Evolutionary conservation across 306 rosid species (phyloP).

Genomic region (Prunus dulcis): DNA sequence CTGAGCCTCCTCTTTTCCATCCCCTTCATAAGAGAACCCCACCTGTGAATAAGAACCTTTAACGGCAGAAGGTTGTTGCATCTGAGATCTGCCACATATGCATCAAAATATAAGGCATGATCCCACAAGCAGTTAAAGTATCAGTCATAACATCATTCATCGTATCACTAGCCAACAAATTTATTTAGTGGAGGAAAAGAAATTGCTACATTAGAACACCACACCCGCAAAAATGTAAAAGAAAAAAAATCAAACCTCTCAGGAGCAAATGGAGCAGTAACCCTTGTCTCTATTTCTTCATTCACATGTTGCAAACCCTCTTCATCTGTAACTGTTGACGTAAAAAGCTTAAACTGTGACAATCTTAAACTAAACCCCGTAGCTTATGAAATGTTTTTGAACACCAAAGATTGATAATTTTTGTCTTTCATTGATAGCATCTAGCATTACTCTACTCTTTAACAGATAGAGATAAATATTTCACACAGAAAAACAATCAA

Average conservation of each 20-base stretch:
- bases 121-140: not conserved
- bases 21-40: constrained; percentile 84
- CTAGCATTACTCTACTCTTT: constrained; percentile 9
- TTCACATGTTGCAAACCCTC: constrained; percentile 91
- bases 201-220: not conserved
- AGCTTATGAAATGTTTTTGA: not conserved
- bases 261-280: constrained; percentile 59
- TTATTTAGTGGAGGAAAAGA: not conserved
- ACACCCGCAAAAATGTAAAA: not conserved
- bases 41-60: constrained; percentile 95
- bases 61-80: constrained; percentile 65
- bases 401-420: constrained; percentile 14
- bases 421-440: constrained; percentile 14
- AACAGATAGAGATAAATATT: constrained; percentile 19
- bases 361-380: constrained; percentile 20
- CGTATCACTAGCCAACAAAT: not conserved
- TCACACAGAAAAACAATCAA: not conserved
- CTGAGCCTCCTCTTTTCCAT: constrained; percentile 80
- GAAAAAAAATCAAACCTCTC: constrained; percentile 49
- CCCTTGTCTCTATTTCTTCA: constrained; percentile 91
- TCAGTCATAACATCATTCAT: not conserved
- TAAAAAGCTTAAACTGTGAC: constrained; percentile 43
- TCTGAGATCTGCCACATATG: constrained; percentile 54
- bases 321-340: constrained; percentile 76
- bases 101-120: constrained; percentile 22